Conservation (phyloP, 345 rosid genomes). For the Ceriops tagal region DNA sequence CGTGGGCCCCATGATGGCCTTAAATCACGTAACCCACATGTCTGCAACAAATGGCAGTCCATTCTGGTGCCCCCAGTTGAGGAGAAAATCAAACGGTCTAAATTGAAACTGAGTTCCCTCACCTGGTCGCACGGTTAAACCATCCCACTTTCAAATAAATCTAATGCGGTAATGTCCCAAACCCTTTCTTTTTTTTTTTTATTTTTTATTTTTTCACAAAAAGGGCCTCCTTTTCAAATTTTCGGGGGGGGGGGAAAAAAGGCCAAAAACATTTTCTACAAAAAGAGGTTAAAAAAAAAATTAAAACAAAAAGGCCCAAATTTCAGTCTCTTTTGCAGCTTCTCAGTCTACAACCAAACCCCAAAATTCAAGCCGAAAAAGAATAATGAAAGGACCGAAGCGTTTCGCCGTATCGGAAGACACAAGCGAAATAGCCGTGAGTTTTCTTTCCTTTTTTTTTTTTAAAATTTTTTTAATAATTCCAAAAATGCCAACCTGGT, state of each 20-base stretch:
- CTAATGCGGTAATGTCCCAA: neutral
- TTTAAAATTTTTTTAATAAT: neutral
- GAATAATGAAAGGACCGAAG: constrained; percentile 63
- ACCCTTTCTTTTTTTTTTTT: neutral
- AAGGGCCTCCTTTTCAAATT: neutral
- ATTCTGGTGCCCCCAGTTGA: neutral
- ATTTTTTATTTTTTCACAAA: neutral
- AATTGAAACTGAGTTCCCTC: constrained; percentile 40
- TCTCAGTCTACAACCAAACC: neutral
- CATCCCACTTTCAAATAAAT: constrained; percentile 4
- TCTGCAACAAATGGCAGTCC: no score
- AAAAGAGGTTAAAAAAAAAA: neutral
- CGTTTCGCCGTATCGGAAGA: constrained; percentile 59
- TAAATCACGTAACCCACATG: constrained; percentile 21
- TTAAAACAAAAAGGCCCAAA: neutral
- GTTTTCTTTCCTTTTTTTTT: constrained; percentile 16
- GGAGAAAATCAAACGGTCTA: constrained; percentile 22
- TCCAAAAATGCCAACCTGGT: constrained; percentile 22
- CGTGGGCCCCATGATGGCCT: constrained; percentile 1
- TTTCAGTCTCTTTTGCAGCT: neutral
- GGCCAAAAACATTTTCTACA: neutral
- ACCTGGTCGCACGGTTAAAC: constrained; percentile 41
- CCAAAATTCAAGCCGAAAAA: neutral
- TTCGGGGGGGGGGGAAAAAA: constrained; percentile 3
- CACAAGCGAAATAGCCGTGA: constrained; percentile 55